phyloP scores from a whole-genome alignment of 2,329 filamentous ascomycete species.

The Blastomyces percursus region DNA sequence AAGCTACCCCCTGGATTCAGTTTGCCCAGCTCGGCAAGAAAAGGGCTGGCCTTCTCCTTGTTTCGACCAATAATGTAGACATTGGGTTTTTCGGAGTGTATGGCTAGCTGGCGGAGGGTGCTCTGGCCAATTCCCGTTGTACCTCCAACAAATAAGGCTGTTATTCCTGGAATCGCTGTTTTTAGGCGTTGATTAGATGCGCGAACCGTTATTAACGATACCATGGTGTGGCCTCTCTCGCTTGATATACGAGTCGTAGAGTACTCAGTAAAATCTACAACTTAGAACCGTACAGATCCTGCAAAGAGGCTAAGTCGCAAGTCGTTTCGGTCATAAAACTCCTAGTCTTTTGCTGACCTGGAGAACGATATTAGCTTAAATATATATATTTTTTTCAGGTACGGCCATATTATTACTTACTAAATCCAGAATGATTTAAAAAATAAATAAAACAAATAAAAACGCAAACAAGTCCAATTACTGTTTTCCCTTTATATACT shows the following conservation, averaged over 20 bases:
- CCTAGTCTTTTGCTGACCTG: no score
- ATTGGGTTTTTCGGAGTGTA: slow-evolving; percentile 31
- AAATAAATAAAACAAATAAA: not conserved
- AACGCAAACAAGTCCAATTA: not conserved
- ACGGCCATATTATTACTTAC: no score
- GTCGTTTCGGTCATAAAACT: no score
- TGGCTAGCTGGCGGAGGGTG: slow-evolving; percentile 39
- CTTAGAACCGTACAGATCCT: not conserved
- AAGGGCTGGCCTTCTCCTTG: slow-evolving; percentile 27
- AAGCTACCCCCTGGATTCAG: slow-evolving; percentile 19
- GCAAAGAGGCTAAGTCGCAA: no score
- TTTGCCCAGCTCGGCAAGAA: slow-evolving; percentile 32
- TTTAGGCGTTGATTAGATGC: not conserved
- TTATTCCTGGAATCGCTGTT: not conserved
- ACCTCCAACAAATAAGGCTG: slow-evolving; percentile 31
- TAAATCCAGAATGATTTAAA: not conserved
- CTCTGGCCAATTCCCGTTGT: slow-evolving; percentile 44
- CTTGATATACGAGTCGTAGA: not conserved
- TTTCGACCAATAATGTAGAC: slow-evolving; percentile 44
- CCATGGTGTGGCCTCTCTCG: not conserved
- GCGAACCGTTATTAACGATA: not conserved
- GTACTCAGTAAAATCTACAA: not conserved
- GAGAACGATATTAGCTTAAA: not conserved
- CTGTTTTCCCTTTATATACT: not conserved
- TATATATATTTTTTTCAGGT: not conserved